These are phyloP conservation scores for Cryptosporidium sp. DNA, from an alignment of 169 alveolate species.

Conservation along the genomic window DNA sequence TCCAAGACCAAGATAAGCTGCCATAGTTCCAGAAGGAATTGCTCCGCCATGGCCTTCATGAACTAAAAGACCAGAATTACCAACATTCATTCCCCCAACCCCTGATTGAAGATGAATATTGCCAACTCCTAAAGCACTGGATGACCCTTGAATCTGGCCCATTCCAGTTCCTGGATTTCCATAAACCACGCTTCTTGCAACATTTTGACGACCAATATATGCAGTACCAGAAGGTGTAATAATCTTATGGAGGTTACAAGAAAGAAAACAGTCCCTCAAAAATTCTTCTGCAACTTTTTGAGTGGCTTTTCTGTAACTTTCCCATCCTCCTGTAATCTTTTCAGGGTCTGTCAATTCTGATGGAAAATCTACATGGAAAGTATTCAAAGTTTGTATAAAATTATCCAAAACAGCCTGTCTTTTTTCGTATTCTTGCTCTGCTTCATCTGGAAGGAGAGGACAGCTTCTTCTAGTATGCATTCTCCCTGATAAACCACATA, in stretches of 20 bases:
- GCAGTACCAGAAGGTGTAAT: slow-evolving; percentile 75
- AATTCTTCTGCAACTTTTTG: slow-evolving; percentile 72
- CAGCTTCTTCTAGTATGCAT: slow-evolving; percentile 76
- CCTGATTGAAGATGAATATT: background rate
- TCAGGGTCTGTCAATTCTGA: slow-evolving; percentile 34
- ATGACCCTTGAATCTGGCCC: slow-evolving; percentile 11
- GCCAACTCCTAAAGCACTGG: background rate
- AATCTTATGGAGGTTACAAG: slow-evolving; percentile 51
- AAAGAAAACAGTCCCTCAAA: slow-evolving; percentile 45
- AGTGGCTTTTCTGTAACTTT: slow-evolving; percentile 54
- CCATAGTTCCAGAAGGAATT: background rate
- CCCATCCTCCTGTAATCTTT: slow-evolving; percentile 70
- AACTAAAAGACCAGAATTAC: background rate
- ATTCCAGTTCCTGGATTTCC: slow-evolving; percentile 7
- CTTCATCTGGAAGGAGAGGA: slow-evolving; percentile 71
- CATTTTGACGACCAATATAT: slow-evolving; percentile 73
- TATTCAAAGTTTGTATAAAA: slow-evolving; percentile 40
- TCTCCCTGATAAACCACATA: slow-evolving; percentile 67
- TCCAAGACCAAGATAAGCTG: slow-evolving; percentile 7
- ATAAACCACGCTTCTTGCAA: slow-evolving; percentile 59
- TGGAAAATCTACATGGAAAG: slow-evolving; percentile 57
- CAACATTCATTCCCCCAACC: background rate
- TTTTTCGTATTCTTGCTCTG: slow-evolving; percentile 65
- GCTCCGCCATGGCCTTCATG: slow-evolving; percentile 2
- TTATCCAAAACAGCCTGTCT: slow-evolving; percentile 57